Evolutionary conservation across 1,139 yeast species (phyloP), one percentile per base, ranked within the genome.

Genomic region (Debaryomyces subglobosus): DNA sequence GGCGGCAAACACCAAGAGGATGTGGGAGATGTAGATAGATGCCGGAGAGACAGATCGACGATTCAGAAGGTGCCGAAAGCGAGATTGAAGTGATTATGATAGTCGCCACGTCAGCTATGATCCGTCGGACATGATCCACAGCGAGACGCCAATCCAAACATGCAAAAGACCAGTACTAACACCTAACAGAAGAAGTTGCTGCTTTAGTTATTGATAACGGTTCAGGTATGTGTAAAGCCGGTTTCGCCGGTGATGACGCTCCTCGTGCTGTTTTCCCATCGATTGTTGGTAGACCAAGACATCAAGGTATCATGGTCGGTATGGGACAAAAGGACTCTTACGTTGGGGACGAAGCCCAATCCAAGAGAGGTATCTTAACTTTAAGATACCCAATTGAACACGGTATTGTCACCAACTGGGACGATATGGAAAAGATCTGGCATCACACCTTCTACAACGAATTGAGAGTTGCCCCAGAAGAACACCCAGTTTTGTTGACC

Each of bases 141-240:
- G 15, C 40, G 30, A 18, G 4, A n/a, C 30, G 40, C 21, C 16
- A 23, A 12, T 23, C 1, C 16, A 21, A 4, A 18, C 20, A 10
- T 30, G 23, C 12, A 36, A 18, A 9, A 35, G 38, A 35, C 10
- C 32, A 27, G 15, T 63, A 65, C 68, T 65, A 65, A 62, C 67
- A 43, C 49, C 41, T 44, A 40, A 61, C 61, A 76, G 81, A 76
- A 74, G 80, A 75, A 74, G 79, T 76, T 63, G 79, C 80, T 67
- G 80, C 80, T 64, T 87, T 88, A 80, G 99, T 94, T 82, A 94
- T 94, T 79, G 99, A 94, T 77, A 94, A 94, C 81, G 99, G 99
- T 83, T 94, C 99, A 73, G 99, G 99, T 86, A 94, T 94, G 98
- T 94, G 98, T 86, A 94, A 94, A 78, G 98, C 98, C 95, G 99